A percentile compares a stretch with the other conserved stretches of the same genome.
Evolutionary conservation across 75 land plant species (phyloP).

Genomic region (Sequoia sempervirens): DNA sequence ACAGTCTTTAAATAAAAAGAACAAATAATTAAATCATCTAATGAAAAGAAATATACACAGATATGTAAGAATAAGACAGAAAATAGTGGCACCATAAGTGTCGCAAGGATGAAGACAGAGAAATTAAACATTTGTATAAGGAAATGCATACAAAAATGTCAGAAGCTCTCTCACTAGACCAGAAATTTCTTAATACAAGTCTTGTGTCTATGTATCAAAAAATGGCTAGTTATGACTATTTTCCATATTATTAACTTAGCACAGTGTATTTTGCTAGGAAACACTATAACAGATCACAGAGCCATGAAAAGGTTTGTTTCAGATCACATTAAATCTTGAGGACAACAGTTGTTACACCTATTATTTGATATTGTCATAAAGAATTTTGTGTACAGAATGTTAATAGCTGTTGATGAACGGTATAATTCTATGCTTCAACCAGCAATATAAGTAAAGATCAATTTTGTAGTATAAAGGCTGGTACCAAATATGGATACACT

Average conservation of each 20-base stretch:
- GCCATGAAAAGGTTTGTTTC: not conserved
- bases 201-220: not conserved
- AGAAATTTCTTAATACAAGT: not conserved
- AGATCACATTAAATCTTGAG: not conserved
- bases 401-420: not conserved
- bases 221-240: not conserved
- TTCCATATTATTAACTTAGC: not conserved
- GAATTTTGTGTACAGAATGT: not conserved
- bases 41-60: not conserved
- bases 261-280: not conserved
- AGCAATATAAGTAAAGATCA: not conserved
- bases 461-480: no score
- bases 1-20: not conserved
- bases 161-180: not conserved
- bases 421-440: not conserved
- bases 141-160: not conserved
- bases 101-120: not conserved
- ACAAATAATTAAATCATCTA: not conserved
- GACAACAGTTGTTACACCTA: not conserved
- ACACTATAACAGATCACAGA: not conserved
- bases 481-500: not conserved
- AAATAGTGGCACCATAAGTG: not conserved
- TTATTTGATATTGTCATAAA: not conserved
- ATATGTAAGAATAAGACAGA: not conserved
- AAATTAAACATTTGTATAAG: not conserved